Evolutionary conservation across 1,139 yeast species (phyloP), one percentile per base, ranked within the genome.

Genomic region (Yamadazyma membranifaciens): DNA sequence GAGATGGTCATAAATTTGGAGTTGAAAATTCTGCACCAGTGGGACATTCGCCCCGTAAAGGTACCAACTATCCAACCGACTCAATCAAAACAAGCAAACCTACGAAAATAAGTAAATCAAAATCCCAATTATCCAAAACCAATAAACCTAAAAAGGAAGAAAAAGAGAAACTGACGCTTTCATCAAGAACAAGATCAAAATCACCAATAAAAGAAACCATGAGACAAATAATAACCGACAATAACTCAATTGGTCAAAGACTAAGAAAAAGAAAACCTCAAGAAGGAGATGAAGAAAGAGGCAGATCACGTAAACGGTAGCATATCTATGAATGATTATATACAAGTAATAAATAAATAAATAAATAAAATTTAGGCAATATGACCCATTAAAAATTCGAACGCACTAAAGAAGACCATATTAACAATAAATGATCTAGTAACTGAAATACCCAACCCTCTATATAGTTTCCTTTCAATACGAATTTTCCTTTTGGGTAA

Each of bases 381-480:
- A 48, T 76, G 69, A 34, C 68, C 65, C 87, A 81, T 81, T 30
- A 83, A 60, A 45, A 71, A 74, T 61, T 87, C 96, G 59, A 78
- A 87, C 15, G 77, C 66, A 30, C 88, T 74, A 62, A 87, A 87
- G 58, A 87, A 86, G 9, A 83, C 81, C 77, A 84, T 78, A 45
- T 87, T 88, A 11, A 83, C 83, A 43, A 84, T 53, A 43, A 87
- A 78, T 0, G 94, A 81, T 45, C 96, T 69, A 5, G 81, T 65
- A 26, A 85, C 66, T 6, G 91, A 82, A 25, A 87, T 83, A 1
- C 89, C 87, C 40, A 87, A 66, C 0, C 96, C 96, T 40, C 91
- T 66, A 60, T 86, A 87, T 73, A 83, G 72, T 27, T 74, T 65
- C 36, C 75, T 63, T 20, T 67, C 60, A 30, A 78, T 68, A 38